Evolutionary conservation across 345 rosid species (phyloP), one percentile per base, ranked within the genome.

Genomic region (Sisymbrium altissimum): DNA sequence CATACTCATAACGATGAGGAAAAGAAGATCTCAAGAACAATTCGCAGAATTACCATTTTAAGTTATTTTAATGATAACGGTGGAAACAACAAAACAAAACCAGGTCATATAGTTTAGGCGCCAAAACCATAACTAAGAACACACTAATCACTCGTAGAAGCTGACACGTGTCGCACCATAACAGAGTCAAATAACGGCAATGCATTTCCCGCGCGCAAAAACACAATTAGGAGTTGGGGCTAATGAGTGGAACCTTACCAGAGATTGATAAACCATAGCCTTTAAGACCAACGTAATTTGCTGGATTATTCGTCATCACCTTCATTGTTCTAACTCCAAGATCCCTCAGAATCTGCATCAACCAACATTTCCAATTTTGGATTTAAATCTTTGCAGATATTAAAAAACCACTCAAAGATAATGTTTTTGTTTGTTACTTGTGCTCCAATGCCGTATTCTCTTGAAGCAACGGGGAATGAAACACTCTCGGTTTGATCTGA

Each of bases 381-480:
- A 61, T 61, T 53, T 15, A 49, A 27, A n/a, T 32, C 14, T 49
- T 41, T 9, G 32, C 30, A 57, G 27, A 4, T 15, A 10, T 27
- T 23, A 23, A 15, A 52, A 11, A 50, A 57, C 29, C 52, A 32
- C 44, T 9, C 11, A n/a, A 39, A n/a, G n/a, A n/a, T n/a, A n/a
- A n/a, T n/a, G n/a, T 33, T 29, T 3, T 23, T 19, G 15, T 23
- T 60, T 10, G 1, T 76, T 80, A 94, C 97, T 87, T 89, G 97
- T 45, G 99, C 97, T 38, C 97, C 97, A 48, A 89, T 84, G 70
- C 97, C 97, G 39, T 89, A 89, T 68, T 94, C 96, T 14, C 97
- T 76, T 29, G 98, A 85, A 80, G 91, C 96, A 74, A 94, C 88
- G 8, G 94, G 91, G 9, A 88, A 84, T 5, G 93, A 88, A 13